Conservation (phyloP, 768 basidiomycete species). For the Coprinopsis strossmayeri region DNA sequence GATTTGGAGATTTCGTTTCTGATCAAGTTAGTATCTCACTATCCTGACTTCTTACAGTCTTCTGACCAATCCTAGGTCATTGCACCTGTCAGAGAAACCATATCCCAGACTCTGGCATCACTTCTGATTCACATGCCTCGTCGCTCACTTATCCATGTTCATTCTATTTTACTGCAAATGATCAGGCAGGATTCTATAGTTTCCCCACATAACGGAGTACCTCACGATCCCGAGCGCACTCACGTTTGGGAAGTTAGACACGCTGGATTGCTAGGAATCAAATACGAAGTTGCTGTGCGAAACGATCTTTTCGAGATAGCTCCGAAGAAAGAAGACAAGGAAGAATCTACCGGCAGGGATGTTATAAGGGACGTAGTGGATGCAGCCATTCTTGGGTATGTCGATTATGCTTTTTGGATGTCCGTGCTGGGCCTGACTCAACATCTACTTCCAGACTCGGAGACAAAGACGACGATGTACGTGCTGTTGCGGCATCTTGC, state of each 20-base stretch:
- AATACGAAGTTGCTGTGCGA: slow-evolving; percentile 95
- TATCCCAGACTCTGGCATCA: slow-evolving; percentile 89
- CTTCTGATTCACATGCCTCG: slow-evolving; percentile 84
- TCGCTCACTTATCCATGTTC: slow-evolving; percentile 73
- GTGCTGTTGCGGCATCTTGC: slow-evolving; percentile 90
- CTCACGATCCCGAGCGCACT: slow-evolving; percentile 31
- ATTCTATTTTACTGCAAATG: slow-evolving; percentile 84
- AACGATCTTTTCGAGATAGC: slow-evolving; percentile 65
- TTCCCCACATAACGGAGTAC: slow-evolving; percentile 15
- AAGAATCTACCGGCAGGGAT: slow-evolving; percentile 36
- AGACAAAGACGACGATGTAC: slow-evolving; percentile 93
- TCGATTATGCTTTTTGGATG: neutral
- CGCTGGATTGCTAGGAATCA: slow-evolving; percentile 94
- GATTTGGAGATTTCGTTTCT: slow-evolving; percentile 97
- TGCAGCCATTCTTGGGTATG: slow-evolving; percentile 86
- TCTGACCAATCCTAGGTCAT: slow-evolving; percentile 50
- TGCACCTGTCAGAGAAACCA: slow-evolving; percentile 94
- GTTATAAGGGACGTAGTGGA: slow-evolving; percentile 81
- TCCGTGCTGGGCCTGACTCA: slow-evolving; percentile 1
- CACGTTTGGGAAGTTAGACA: slow-evolving; percentile 97
- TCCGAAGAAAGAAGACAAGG: slow-evolving; percentile 29
- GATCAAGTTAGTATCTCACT: slow-evolving; percentile 52
- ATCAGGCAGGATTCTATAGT: slow-evolving; percentile 78
- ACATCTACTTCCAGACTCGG: slow-evolving; percentile 48
- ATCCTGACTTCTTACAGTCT: neutral